Evolutionary conservation across 345 rosid genomes (phyloP).

Genomic region (Rubroshorea leprosula): DNA sequence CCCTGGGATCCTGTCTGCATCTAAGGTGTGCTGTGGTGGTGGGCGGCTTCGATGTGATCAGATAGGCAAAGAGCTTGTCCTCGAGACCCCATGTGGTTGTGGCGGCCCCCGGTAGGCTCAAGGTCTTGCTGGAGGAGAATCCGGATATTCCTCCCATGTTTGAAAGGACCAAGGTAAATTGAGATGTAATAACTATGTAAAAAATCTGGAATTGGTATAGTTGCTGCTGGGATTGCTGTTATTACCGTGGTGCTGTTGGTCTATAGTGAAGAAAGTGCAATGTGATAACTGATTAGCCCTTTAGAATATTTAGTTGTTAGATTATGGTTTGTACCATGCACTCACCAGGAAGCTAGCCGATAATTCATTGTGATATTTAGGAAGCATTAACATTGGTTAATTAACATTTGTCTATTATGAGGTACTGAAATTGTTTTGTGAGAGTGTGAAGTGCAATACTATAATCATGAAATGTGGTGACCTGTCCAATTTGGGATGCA

Average conservation of each 20-base stretch:
- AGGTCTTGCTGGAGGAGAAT: slow-evolving; percentile 70
- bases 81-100: slow-evolving; percentile 76
- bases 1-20: slow-evolving; percentile 82
- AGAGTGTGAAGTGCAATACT: neutral
- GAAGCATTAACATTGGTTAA: neutral
- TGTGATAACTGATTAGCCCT: neutral
- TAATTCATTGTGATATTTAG: too few species aligned
- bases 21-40: slow-evolving; percentile 77
- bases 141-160: slow-evolving; percentile 76
- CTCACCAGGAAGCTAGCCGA: neutral
- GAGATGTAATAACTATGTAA: neutral
- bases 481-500: neutral
- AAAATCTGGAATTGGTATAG: neutral
- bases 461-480: neutral
- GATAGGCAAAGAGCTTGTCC: slow-evolving; percentile 57
- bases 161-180: slow-evolving; percentile 64
- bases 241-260: neutral
- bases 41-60: slow-evolving; percentile 89
- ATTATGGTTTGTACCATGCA: too few species aligned
- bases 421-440: neutral
- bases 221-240: neutral
- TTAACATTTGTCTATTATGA: neutral
- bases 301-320: too few species aligned
- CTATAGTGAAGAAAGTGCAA: neutral
- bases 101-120: slow-evolving; percentile 90